Evolutionary conservation across 2,329 filamentous ascomycete species (phyloP).

Genomic region (Dryadomyces sulphureus): DNA sequence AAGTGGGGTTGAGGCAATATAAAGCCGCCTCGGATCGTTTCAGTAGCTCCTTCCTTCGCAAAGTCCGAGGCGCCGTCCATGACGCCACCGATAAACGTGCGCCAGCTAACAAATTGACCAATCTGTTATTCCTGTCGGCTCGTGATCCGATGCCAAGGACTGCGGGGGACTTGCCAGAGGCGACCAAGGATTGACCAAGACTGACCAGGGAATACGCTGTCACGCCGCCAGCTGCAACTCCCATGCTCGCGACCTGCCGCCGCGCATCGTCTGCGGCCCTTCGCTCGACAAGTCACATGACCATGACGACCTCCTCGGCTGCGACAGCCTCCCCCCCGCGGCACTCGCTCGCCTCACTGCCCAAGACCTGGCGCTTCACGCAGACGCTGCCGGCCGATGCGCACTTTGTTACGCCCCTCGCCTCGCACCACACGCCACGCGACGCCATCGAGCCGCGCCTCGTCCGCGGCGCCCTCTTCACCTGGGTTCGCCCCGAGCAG

Average conservation of each 20-base stretch:
- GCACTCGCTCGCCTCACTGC: constrained; percentile 35
- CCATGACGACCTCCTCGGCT: neutral
- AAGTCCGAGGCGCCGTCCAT: too few relatives aligned
- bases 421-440: constrained; percentile 69
- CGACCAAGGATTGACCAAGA: neutral
- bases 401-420: constrained; percentile 62
- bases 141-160: constrained; percentile 56
- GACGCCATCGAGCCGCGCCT: constrained; percentile 63
- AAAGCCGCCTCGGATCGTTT: too few relatives aligned
- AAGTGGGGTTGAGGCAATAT: too few relatives aligned
- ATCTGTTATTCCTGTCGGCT: neutral
- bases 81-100: constrained; percentile 74
- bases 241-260: neutral
- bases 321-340: neutral
- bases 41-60: too few relatives aligned
- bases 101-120: constrained; percentile 40
- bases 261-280: neutral
- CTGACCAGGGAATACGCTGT: neutral
- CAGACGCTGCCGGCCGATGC: constrained; percentile 61
- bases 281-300: neutral
- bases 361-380: constrained; percentile 52
- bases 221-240: too few relatives aligned
- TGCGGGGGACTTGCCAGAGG: neutral
- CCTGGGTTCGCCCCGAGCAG: constrained; percentile 72
- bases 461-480: constrained; percentile 76